Percentiles rank a stretch among this genome's conserved stretches.
Evolutionary conservation across 441 rosid species (phyloP).

Genomic region (Gossypium gossypioides): DNA sequence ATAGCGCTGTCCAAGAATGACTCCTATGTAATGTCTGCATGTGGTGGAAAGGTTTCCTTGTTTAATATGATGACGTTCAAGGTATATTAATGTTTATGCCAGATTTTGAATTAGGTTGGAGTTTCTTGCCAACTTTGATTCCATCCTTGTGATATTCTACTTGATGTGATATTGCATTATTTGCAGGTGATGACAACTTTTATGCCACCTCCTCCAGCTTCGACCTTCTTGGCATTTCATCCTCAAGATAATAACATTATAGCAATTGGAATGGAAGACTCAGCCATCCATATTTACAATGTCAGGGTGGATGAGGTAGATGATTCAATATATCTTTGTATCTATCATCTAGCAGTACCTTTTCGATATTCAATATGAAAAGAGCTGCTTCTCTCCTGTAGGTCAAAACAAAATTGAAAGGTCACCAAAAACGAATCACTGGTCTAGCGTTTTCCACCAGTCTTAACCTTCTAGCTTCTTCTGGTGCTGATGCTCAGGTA

Average conservation of each 20-base stretch:
- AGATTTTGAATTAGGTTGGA: background rate
- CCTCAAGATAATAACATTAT: conserved; percentile 41
- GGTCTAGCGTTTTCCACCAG: conserved; percentile 39
- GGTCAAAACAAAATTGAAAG: conserved; percentile 39
- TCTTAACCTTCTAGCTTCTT: conserved; percentile 34
- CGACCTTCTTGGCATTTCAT: conserved; percentile 39
- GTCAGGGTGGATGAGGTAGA: conserved; percentile 41
- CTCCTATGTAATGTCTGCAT: conserved; percentile 39
- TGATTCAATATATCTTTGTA: background rate
- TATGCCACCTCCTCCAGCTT: conserved; percentile 40
- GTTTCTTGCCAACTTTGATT: background rate
- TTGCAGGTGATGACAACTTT: conserved; percentile 41
- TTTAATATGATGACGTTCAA: conserved; percentile 32
- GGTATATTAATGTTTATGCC: conserved; percentile 15
- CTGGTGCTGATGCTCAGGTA: conserved; percentile 46
- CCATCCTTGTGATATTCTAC: background rate
- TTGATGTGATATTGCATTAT: conserved; percentile 2
- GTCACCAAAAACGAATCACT: conserved; percentile 36
- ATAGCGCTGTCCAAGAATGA: conserved; percentile 42
- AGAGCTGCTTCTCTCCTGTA: conserved; percentile 13
- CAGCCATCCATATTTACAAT: conserved; percentile 40
- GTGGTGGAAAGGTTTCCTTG: conserved; percentile 24
- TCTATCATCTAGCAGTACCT: background rate
- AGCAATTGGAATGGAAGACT: conserved; percentile 41
- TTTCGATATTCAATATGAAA: background rate